These are phyloP conservation scores for Pholiota molesta DNA, from an alignment of 768 basidiomycete genomes.

Conservation along the genomic window DNA sequence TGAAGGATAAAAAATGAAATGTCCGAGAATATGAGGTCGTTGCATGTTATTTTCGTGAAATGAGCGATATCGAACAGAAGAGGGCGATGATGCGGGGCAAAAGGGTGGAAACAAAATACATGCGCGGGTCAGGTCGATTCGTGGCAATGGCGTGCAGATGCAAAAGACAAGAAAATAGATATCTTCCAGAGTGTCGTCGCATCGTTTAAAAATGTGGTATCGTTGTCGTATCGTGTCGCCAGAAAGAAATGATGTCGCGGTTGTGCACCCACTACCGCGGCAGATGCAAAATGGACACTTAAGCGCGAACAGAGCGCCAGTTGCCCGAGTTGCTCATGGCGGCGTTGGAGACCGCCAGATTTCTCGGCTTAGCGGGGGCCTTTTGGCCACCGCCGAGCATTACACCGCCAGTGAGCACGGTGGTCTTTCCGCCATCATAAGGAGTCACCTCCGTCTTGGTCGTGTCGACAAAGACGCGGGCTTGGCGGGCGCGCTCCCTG, in stretches of 20 bases:
- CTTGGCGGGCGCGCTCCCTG: constrained; percentile 69
- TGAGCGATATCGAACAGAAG: constrained; percentile 8
- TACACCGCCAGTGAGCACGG: constrained; percentile 84
- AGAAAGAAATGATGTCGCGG: background rate
- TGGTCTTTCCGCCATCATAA: constrained; percentile 88
- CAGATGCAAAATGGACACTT: constrained; percentile 23
- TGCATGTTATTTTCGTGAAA: constrained; percentile 20
- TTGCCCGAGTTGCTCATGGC: constrained; percentile 37
- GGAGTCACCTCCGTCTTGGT: constrained; percentile 80
- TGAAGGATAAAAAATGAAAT: constrained; percentile 7
- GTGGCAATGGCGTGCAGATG: constrained; percentile 19
- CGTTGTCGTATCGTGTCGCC: constrained; percentile 22
- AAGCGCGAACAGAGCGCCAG: constrained; percentile 64
- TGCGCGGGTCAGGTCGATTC: constrained; percentile 16
- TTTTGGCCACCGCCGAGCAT: constrained; percentile 71
- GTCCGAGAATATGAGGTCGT: constrained; percentile 8
- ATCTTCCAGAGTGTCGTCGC: constrained; percentile 22
- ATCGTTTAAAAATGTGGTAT: constrained; percentile 23
- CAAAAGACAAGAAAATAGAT: constrained; percentile 15
- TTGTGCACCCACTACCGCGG: constrained; percentile 3
- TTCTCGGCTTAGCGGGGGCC: constrained; percentile 28
- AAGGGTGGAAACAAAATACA: constrained; percentile 11
- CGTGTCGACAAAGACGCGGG: constrained; percentile 73
- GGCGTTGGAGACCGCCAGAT: constrained; percentile 30
- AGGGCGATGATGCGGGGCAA: constrained; percentile 9